A percentile compares a stretch with the other conserved stretches of the same genome.
phyloP scores from a whole-genome alignment of 2,329 filamentous ascomycete genomes.

The Penicillium sp. region DNA sequence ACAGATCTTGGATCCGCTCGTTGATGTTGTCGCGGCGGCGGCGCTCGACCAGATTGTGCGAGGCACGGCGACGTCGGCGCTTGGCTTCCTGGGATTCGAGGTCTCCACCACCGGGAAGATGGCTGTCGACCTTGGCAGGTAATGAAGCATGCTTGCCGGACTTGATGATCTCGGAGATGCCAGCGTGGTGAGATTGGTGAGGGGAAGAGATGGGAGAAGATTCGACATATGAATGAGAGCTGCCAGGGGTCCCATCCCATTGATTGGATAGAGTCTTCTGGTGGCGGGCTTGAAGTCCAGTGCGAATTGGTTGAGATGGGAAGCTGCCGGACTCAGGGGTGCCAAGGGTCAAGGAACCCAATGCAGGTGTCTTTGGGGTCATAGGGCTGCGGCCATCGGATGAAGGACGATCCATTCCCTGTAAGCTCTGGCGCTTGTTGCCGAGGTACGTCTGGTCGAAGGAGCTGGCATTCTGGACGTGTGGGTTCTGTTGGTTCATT shows the following conservation, averaged over 20 bases:
- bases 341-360: slow-evolving; percentile 71
- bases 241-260: slow-evolving; percentile 86
- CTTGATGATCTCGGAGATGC: slow-evolving; percentile 86
- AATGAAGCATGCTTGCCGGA: slow-evolving; percentile 82
- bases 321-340: slow-evolving; percentile 73
- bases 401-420: slow-evolving; percentile 70
- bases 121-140: slow-evolving; percentile 75
- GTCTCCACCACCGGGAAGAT: slow-evolving; percentile 44
- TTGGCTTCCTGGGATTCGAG: slow-evolving; percentile 90
- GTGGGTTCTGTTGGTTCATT: slow-evolving; percentile 52
- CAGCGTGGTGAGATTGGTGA: slow-evolving; percentile 59
- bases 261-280: slow-evolving; percentile 85
- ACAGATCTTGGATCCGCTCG: slow-evolving; percentile 94
- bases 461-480: slow-evolving; percentile 42
- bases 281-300: slow-evolving; percentile 63
- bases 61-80: slow-evolving; percentile 85
- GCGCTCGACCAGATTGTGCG: slow-evolving; percentile 94
- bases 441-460: slow-evolving; percentile 61
- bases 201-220: slow-evolving; percentile 83
- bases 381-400: slow-evolving; percentile 78
- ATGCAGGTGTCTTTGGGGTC: slow-evolving; percentile 80
- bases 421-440: slow-evolving; percentile 62
- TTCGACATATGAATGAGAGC: slow-evolving; percentile 81
- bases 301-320: slow-evolving; percentile 75
- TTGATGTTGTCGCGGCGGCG: slow-evolving; percentile 97